Conservation (phyloP, 305 asterid species). For the Fraxinus dipetala region DNA sequence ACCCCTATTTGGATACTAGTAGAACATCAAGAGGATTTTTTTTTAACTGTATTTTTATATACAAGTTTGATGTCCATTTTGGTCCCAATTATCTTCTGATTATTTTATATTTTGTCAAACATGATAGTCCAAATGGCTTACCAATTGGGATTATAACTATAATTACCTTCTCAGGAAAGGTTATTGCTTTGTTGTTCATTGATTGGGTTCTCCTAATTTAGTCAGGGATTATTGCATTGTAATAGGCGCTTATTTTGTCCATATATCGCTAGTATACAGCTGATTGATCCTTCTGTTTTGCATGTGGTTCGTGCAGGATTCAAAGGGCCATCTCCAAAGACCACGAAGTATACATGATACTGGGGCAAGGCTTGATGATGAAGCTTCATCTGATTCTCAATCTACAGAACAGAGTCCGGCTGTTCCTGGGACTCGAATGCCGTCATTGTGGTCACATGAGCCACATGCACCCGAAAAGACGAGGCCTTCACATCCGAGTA, state of each 20-base stretch:
- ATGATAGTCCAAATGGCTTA: background rate
- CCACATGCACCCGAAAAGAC: slow-evolving; percentile 39
- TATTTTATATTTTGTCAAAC: background rate
- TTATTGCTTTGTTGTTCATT: background rate
- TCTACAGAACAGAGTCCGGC: slow-evolving; percentile 36
- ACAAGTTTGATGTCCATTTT: background rate
- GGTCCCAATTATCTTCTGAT: background rate
- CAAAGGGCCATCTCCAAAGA: slow-evolving; percentile 37
- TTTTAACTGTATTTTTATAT: background rate
- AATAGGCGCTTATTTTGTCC: background rate
- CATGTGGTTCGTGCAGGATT: slow-evolving; percentile 43
- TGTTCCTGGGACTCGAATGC: slow-evolving; percentile 41
- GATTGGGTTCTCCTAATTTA: background rate
- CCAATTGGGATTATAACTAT: background rate
- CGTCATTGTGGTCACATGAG: slow-evolving; percentile 53
- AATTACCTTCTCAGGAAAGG: background rate
- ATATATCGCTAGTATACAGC: background rate
- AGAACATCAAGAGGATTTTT: background rate
- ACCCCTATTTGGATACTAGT: background rate
- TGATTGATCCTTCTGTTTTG: slow-evolving; percentile 1
- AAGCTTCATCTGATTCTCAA: slow-evolving; percentile 56
- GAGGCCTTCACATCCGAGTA: slow-evolving; percentile 31
- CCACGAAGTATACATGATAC: slow-evolving; percentile 37
- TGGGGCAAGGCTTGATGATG: slow-evolving; percentile 53
- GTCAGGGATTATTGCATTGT: background rate